phyloP scores from a whole-genome alignment of 768 basidiomycete genomes.

The Russula emetica region DNA sequence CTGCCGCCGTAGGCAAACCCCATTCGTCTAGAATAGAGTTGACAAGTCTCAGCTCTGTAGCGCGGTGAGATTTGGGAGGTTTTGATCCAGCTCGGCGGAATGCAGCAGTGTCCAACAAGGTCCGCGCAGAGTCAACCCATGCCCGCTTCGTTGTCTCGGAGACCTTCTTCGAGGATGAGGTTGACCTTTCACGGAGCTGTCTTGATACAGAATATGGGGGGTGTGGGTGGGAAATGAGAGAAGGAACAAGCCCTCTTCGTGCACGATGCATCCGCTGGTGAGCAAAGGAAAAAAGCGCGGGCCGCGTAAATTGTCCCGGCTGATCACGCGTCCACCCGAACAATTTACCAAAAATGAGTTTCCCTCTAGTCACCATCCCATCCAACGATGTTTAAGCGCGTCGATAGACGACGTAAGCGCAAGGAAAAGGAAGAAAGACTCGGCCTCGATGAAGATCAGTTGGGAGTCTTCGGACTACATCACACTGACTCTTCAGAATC shows the following conservation, averaged over 20 bases:
- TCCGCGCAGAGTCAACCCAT: not conserved
- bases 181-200: not conserved
- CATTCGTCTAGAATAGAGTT: conserved; percentile 17
- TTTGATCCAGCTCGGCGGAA: not conserved
- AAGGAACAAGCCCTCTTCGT: conserved; percentile 12
- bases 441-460: conserved; percentile 60
- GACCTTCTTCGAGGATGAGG: not conserved
- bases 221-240: not conserved
- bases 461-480: conserved; percentile 58
- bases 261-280: conserved; percentile 12
- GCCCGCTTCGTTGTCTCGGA: conserved; percentile 3
- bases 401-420: conserved; percentile 60
- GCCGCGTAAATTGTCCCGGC: no score
- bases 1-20: not conserved
- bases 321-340: not conserved
- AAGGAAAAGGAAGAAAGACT: conserved; percentile 61
- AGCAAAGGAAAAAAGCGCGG: not conserved
- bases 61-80: conserved; percentile 7
- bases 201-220: not conserved
- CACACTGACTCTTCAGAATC: conserved; percentile 74
- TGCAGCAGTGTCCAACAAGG: not conserved
- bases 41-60: conserved; percentile 15
- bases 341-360: not conserved
- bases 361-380: not conserved
- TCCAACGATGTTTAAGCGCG: conserved; percentile 67